phyloP scores from a whole-genome alignment of 2,329 filamentous ascomycete genomes.

The Aureobasidium sp. region DNA sequence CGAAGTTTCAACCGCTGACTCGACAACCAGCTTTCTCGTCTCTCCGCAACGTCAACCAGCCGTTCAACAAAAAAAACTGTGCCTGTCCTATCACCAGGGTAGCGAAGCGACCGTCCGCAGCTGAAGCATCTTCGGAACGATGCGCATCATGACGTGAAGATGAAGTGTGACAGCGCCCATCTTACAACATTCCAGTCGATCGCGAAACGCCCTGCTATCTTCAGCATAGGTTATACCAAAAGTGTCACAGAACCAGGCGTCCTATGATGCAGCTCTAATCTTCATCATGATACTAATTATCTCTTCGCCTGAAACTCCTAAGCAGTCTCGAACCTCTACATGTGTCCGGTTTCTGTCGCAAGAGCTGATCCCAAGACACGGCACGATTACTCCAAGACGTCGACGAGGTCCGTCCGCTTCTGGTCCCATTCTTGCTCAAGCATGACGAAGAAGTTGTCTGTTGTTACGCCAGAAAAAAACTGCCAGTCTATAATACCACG shows the following conservation, averaged over 20 bases:
- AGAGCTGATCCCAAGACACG: conserved; percentile 4
- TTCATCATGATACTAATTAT: background rate
- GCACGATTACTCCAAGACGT: background rate
- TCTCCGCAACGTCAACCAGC: background rate
- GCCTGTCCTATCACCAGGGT: background rate
- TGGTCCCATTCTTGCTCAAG: background rate
- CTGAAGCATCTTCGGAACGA: background rate
- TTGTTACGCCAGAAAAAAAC: background rate
- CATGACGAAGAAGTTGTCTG: background rate
- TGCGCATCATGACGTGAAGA: background rate
- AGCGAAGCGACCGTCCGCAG: background rate
- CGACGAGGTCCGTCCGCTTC: background rate
- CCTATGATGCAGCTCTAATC: background rate
- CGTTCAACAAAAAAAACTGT: background rate
- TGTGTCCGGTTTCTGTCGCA: background rate
- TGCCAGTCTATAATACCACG: background rate
- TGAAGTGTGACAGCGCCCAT: background rate
- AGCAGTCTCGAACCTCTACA: background rate
- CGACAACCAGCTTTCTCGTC: background rate
- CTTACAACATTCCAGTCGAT: background rate
- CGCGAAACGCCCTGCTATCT: background rate
- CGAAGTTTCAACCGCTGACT: conserved; percentile 2
- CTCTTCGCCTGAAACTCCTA: background rate
- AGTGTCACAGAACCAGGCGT: background rate
- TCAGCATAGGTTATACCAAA: background rate